Percentiles rank a stretch among this genome's conserved stretches.
Evolutionary conservation across 106 monocot species (phyloP).

Genomic region (Dendrobium catenatum): DNA sequence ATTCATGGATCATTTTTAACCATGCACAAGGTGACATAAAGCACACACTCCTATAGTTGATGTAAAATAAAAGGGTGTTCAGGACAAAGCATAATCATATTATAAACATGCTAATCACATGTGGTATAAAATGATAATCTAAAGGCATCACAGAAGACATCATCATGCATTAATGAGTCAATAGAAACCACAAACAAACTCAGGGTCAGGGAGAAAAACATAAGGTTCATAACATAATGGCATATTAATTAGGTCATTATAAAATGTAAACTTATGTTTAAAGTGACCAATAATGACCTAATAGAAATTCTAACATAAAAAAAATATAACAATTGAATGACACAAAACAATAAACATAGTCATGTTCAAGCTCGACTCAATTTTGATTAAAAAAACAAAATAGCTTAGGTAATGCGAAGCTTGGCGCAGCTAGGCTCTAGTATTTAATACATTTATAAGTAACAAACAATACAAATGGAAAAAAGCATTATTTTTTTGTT

Average conservation of each 20-base stretch:
- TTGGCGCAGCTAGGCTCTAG: background rate
- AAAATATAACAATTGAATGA: background rate
- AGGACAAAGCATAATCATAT: background rate
- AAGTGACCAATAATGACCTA: background rate
- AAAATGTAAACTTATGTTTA: background rate
- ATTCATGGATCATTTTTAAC: background rate
- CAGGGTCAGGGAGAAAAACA: background rate
- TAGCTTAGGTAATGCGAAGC: background rate
- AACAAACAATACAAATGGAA: background rate
- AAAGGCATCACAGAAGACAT: background rate
- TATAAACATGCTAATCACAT: background rate
- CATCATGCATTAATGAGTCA: background rate
- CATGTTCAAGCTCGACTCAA: background rate
- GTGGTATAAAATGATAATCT: background rate
- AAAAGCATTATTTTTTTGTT: background rate
- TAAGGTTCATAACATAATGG: background rate
- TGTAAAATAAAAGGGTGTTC: background rate
- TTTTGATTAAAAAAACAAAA: background rate
- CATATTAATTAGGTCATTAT: background rate
- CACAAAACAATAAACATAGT: background rate
- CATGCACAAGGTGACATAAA: background rate
- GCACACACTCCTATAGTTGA: background rate
- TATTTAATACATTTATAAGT: background rate
- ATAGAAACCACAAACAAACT: background rate
- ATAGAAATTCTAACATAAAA: background rate